Evolutionary conservation across 2,329 filamentous ascomycete genomes (phyloP), one percentile per base, ranked within the genome.

Genomic region (Tolypocladium pustulatum): DNA sequence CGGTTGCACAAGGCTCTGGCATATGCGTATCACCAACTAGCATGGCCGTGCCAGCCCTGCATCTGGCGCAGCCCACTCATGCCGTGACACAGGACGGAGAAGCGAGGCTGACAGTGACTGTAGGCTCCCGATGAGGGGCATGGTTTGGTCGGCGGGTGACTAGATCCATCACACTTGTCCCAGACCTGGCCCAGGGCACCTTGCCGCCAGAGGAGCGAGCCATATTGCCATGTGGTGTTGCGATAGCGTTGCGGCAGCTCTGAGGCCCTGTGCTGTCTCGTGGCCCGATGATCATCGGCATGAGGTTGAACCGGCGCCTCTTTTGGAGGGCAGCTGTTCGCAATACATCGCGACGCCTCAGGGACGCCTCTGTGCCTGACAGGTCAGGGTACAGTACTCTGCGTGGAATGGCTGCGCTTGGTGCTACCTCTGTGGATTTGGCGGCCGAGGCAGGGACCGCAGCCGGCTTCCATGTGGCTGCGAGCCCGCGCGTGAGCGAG

Each of bases 21-120:
- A 12, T 52, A n/a, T 27, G 43, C 22, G 25, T 49, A 27, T 7
- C 22, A 27, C 22, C 22, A 49, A 27, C 43, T 4, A 12, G 22
- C 57, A 32, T 32, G 58, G 51, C 58, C 37, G 56, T 46, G 30
- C 52, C 57, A 55, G 54, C 51, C 57, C 51, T 58, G 57, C 57
- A 49, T 37, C 52, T n/a, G 30, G 46, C 15, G 27, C 40, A 40
- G 38, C 32, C 32, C 54, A 51, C 41, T 37, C 15, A 52, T 34
- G 30, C 15, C 36, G 54, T 59, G 54, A 53, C 57, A 58, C 54
- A 46, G 37, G 40, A 15, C 20, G 54, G 25, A 59, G 32, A 56
- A 56, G 17, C 34, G 54, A 55, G 58, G 49, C 43, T 34, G 37
- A 20, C n/a, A 1, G 34, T 46, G 36, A 30, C 58, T 54, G 58